Evolutionary conservation across 2,329 filamentous ascomycete genomes (phyloP).

Genomic region (Eutypella sp.): DNA sequence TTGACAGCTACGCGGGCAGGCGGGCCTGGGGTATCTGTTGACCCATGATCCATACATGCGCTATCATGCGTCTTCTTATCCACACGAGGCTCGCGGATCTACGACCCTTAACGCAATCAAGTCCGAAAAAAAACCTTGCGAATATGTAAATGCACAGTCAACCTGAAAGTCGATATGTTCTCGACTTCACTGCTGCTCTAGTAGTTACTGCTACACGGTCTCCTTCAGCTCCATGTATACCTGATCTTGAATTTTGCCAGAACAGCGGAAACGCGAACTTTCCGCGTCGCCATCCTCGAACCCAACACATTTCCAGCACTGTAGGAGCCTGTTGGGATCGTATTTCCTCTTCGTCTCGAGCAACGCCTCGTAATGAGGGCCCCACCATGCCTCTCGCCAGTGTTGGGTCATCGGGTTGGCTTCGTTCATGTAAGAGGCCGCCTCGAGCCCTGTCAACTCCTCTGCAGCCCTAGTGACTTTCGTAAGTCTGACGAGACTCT

Average conservation of each 20-base stretch:
- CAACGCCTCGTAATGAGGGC: conserved; percentile 26
- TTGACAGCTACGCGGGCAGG: too few relatives aligned
- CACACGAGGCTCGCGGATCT: too few relatives aligned
- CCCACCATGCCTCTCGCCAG: conserved; percentile 31
- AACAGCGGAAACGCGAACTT: conserved; percentile 12
- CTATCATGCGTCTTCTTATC: too few relatives aligned
- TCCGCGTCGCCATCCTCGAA: conserved; percentile 13
- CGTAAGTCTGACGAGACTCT: conserved; percentile 11
- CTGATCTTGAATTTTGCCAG: conserved; percentile 11
- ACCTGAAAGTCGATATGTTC: too few relatives aligned
- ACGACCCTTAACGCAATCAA: too few relatives aligned
- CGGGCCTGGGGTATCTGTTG: too few relatives aligned
- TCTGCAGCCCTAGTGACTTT: conserved; percentile 10
- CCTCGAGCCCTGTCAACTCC: conserved; percentile 19
- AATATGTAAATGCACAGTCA: neutral
- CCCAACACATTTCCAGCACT: conserved; percentile 20
- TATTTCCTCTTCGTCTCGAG: conserved; percentile 26
- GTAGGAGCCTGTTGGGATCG: conserved; percentile 28
- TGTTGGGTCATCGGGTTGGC: conserved; percentile 29
- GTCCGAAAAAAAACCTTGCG: neutral
- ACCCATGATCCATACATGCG: too few relatives aligned
- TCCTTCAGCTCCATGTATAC: conserved; percentile 3
- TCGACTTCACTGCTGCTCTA: too few relatives aligned
- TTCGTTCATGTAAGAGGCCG: conserved; percentile 36
- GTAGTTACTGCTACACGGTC: neutral